Evolutionary conservation across 2,329 filamentous ascomycete species (phyloP), one percentile per base, ranked within the genome.

Genomic region (Stemphylium beticola): DNA sequence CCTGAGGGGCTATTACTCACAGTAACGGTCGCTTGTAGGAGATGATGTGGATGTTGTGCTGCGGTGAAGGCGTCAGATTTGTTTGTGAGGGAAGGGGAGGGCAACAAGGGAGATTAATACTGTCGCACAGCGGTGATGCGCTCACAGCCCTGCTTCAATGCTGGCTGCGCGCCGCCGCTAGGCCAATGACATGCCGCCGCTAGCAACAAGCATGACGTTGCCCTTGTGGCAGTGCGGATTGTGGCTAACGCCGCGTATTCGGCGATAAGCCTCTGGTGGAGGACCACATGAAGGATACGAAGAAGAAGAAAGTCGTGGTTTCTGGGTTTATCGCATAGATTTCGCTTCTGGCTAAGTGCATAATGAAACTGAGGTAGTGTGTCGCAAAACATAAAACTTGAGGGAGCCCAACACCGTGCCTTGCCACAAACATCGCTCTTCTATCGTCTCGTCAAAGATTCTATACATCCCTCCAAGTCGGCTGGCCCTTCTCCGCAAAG

Each of bases 391-490:
- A 49, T 41, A 20, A 51, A 51, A 36, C 34, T 39, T 12, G 31
- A 40, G 31, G 26, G 22, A 57, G 29, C 31, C 49, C 8, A 46
- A 36, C 15, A 46, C 48, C 17, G 31, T 46, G 46, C 6, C 53
- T 51, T 36, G 20, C 11, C 36, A 2, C 40, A 18, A 36, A 45
- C 36, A 40, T 42, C 36, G n/a, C 20, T 37, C 40, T 20, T 3
- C 17, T 9, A 15, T 15, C 14, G 10, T n/a, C 24, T 33, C 14
- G 18, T 12, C 31, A 18, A 14, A 31, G 18, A 9, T 40, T 9
- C 38, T 39, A 57, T 5, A 79, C 76, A 31, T 78, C 75, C 55
- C 73, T 71, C 73, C 73, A 75, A n/a, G 67, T 74, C 1, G 64
- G 67, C 39, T 73, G 68, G 29, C 59, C 57, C 45, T 62, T 64